A percentile compares a stretch with the other conserved stretches of the same genome.
These are phyloP conservation scores for Cyclocybe cylindracea DNA, from an alignment of 768 basidiomycete genomes.

Conservation along the genomic window DNA sequence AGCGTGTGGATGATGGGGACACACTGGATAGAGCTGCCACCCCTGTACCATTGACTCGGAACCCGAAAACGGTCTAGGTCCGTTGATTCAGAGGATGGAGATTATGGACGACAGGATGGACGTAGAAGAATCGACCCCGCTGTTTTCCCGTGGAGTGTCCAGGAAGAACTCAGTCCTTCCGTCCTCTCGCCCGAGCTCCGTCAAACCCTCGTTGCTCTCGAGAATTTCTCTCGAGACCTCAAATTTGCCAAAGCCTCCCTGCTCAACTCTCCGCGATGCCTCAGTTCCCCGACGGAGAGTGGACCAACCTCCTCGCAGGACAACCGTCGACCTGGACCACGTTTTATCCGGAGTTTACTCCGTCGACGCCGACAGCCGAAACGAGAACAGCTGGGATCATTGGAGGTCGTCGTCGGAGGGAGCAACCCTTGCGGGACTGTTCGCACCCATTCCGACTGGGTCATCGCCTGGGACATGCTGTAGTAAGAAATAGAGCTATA, in stretches of 20 bases:
- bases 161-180: background rate
- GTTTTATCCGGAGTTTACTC: conserved; percentile 17
- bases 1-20: background rate
- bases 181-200: conserved; percentile 9
- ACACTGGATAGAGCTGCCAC: background rate
- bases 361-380: conserved; percentile 2
- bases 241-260: conserved; percentile 15
- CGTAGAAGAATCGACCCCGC: background rate
- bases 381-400: background rate
- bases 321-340: conserved; percentile 21
- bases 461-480: conserved; percentile 20
- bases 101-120: background rate
- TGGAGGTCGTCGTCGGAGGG: conserved; percentile 4
- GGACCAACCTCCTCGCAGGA: conserved; percentile 23
- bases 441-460: conserved; percentile 18
- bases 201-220: conserved; percentile 9
- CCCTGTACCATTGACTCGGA: background rate
- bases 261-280: conserved; percentile 7
- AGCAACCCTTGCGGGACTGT: conserved; percentile 9
- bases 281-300: conserved; percentile 24
- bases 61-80: background rate
- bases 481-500: too few relatives aligned
- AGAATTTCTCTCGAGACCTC: too few relatives aligned
- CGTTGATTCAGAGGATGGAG: conserved; percentile 1
- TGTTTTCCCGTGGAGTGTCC: conserved; percentile 4